Base-by-base conservation (phyloP, 176 grass and related monocot genomes). In the Poa pratensis region DNA sequence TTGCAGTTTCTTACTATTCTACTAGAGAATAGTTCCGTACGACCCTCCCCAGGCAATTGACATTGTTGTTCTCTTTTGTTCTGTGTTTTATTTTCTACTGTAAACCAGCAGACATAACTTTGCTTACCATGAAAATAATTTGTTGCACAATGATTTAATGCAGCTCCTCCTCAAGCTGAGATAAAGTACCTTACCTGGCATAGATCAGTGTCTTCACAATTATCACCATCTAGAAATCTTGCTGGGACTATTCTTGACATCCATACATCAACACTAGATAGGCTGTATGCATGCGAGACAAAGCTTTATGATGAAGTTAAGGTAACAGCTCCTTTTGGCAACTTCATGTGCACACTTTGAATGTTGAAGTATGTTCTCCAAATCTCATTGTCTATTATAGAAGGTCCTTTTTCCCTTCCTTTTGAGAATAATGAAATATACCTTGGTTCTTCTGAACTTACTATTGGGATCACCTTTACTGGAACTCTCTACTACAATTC, bases 221-320 rank as follows among this genome's bases (percentile, higher is more conserved):
- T 89, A 20, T 89, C 83, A 15, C 86, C 88, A 62, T 94, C 88
- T 19, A 86, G 55, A 87, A 87, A 77, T 76, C 81, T 69, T 75
- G 51, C 82, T 45, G 83, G 87, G 19, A 40, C 39, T 50, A 94
- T 89, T 85, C 77, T 90, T 65, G 83, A 78, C 49, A 87, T 88
- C 58, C 83, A 92, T 89, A 89, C 90, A 27, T 94, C 90, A 23
- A 90, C 88, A 66, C 83, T 94, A 69, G 90, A 92, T 73, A 86
- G 88, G 23, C 65, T 97, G 71, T 92, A 90, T 83, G 90, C 92
- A 54, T 94, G 92, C 92, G 92, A 97, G 52, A 86, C 80, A 46
- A 91, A 89, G 50, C 90, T 94, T 89, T 97, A 94, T 90, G 92
- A 91, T 80, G 95, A 97, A 90, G 84, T 92, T 42, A 97, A 94